Base-by-base conservation (phyloP, 2,329 filamentous ascomycete species). In the Hypoxylon sp. region DNA sequence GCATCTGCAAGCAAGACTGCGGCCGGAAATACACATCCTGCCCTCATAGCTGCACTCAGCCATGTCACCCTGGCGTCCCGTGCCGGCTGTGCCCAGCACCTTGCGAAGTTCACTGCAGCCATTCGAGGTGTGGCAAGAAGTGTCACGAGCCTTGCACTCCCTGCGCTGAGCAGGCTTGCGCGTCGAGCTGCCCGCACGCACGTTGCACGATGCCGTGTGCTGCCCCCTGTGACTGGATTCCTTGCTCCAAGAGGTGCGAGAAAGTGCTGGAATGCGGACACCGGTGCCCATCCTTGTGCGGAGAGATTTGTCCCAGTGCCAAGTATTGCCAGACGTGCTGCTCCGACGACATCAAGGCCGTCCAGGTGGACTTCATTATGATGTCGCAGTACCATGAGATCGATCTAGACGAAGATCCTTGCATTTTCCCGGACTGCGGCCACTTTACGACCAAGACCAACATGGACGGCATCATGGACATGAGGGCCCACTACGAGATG, bases 201-300 rank as follows among this genome's bases (percentile, higher is more conserved):
- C 73, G 64, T 35, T 81, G 79, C 58, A 66, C 69, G 5, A 74
- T 76, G 71, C 75, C 74, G 2, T 91, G 88, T 59, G 85, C 86
- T 0, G 88, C 83, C 0, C 88, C 88, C 0, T 92, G 88, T 67
- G 77, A 89, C 62, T 81, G 84, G 73, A 67, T 90, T 0, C 89
- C 88, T 1, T 92, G 88, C 68, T 82, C 81, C 1, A 70, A 78
- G 63, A 77, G 88, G 7, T 92, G 88, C 66, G 66, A 74, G 2
- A 75, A 81, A 23, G 13, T 55, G 0, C 70, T 91, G 3, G 15
- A 21, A 0, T 91, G 88, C 66, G 83, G 83, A 0, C 87, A 90
- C 69, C 82, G 78, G 67, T 91, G 84, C 29, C 68, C 67, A 24
- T 84, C 83, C 0, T 59, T 89, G 1, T 91, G 88, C 62, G 87